A percentile compares a stretch with the other conserved stretches of the same genome.
Conservation (phyloP, 2,329 filamentous ascomycete species). For the Claviceps cyperi region DNA sequence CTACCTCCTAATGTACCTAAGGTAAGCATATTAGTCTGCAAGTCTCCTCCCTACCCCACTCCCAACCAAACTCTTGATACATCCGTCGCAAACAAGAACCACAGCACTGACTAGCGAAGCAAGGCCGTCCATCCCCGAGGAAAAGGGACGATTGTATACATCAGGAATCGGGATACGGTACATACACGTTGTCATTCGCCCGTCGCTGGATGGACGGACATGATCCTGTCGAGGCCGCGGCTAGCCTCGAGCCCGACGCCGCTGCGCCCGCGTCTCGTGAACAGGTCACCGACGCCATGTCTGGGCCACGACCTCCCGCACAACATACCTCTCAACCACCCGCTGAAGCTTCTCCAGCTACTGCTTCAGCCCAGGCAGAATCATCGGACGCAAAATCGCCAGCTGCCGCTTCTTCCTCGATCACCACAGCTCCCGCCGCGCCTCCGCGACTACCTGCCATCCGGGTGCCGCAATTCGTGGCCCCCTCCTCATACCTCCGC, state of each 20-base stretch:
- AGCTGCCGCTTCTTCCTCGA: background rate
- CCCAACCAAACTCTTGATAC: background rate
- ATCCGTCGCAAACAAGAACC: background rate
- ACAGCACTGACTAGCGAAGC: background rate
- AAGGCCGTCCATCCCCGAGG: background rate
- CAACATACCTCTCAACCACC: constrained; percentile 1
- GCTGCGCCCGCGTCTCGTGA: constrained; percentile 7
- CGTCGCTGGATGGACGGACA: constrained; percentile 7
- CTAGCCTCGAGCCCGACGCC: constrained; percentile 6
- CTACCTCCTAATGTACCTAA: too few species aligned
- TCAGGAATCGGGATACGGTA: background rate
- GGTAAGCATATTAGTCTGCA: too few species aligned
- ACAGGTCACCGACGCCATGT: constrained; percentile 7
- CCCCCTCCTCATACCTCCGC: constrained; percentile 44
- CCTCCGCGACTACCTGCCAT: constrained; percentile 8
- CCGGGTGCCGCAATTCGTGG: constrained; percentile 39
- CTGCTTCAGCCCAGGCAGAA: background rate
- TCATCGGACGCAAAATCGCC: background rate
- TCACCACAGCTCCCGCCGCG: background rate
- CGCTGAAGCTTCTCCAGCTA: background rate
- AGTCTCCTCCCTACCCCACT: background rate
- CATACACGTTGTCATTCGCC: background rate
- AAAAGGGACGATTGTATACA: background rate
- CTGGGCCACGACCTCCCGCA: constrained; percentile 3
- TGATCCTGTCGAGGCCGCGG: constrained; percentile 3